phyloP scores from a whole-genome alignment of 257 asterid species.

The Solanum chilense region DNA sequence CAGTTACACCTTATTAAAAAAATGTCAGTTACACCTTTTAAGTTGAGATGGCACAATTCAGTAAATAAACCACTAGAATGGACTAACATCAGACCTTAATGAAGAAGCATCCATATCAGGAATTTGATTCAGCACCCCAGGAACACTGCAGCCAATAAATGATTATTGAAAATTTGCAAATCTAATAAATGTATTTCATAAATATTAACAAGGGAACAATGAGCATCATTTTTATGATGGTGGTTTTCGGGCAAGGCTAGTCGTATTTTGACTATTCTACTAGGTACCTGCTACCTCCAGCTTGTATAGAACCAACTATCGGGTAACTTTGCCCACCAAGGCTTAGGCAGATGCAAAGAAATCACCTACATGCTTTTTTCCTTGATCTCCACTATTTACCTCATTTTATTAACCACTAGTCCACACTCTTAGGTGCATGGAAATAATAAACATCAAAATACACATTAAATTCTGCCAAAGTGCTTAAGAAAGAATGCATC shows the following conservation, averaged over 20 bases:
- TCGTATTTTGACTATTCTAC: not conserved
- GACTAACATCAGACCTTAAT: constrained; percentile 37
- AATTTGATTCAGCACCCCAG: constrained; percentile 33
- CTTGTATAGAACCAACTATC: not conserved
- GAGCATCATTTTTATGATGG: not conserved
- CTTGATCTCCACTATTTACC: not conserved
- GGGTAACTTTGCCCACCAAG: not conserved
- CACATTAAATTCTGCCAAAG: not conserved
- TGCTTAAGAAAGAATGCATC: not conserved
- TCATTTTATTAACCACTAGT: not conserved
- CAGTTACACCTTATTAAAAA: not conserved
- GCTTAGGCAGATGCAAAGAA: not conserved
- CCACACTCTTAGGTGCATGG: not conserved
- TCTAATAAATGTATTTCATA: not conserved
- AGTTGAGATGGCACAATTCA: not conserved
- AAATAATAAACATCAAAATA: not conserved
- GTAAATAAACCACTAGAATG: not conserved
- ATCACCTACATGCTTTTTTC: not conserved
- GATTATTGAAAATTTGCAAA: not conserved
- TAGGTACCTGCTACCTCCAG: not conserved
- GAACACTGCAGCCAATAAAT: constrained; percentile 25
- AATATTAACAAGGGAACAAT: not conserved
- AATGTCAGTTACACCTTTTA: not conserved
- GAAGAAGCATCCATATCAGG: constrained; percentile 30
- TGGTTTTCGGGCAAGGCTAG: not conserved